These are phyloP conservation scores for Scytalidium lignicola DNA, from an alignment of 2,329 filamentous ascomycete species.

Conservation along the genomic window DNA sequence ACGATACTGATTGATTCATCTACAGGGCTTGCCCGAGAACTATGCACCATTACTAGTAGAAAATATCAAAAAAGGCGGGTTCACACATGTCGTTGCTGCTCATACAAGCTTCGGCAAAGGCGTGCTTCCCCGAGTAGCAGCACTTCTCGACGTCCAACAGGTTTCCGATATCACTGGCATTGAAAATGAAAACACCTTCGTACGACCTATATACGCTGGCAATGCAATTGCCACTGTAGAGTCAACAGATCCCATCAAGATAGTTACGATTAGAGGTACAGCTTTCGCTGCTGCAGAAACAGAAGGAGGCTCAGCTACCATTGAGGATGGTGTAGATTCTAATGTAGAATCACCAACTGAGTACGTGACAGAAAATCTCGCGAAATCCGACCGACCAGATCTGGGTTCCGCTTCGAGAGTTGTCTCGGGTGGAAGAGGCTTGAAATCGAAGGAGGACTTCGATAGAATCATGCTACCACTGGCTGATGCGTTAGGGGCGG, in stretches of 20 bases:
- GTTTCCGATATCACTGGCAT: slow-evolving; percentile 87
- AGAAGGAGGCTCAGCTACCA: slow-evolving; percentile 66
- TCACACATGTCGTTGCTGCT: slow-evolving; percentile 84
- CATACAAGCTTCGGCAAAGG: slow-evolving; percentile 98
- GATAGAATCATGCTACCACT: slow-evolving; percentile 88
- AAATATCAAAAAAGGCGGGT: slow-evolving; percentile 94
- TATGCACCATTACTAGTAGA: slow-evolving; percentile 89
- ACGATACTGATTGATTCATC: slow-evolving; percentile 4
- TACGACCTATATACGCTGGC: slow-evolving; percentile 94
- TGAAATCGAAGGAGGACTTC: slow-evolving; percentile 98
- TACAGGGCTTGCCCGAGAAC: slow-evolving; percentile 82
- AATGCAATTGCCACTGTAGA: slow-evolving; percentile 97
- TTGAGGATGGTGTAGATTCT: slow-evolving; percentile 81
- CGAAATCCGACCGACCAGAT: slow-evolving; percentile 91
- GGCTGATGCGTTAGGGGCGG: slow-evolving; percentile 89
- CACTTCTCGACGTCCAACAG: slow-evolving; percentile 86
- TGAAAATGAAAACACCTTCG: slow-evolving; percentile 87
- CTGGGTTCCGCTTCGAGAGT: slow-evolving; percentile 84
- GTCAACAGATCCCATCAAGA: slow-evolving; percentile 77
- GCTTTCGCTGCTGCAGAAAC: slow-evolving; percentile 74
- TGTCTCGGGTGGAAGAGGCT: slow-evolving; percentile 86
- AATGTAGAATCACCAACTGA: slow-evolving; percentile 69
- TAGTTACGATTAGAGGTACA: slow-evolving; percentile 89
- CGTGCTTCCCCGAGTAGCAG: slow-evolving; percentile 84
- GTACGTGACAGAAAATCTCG: slow-evolving; percentile 91